These are phyloP conservation scores for Flaveria ramosissima DNA, from an alignment of 129 eudicot genomes.

Conservation along the genomic window DNA sequence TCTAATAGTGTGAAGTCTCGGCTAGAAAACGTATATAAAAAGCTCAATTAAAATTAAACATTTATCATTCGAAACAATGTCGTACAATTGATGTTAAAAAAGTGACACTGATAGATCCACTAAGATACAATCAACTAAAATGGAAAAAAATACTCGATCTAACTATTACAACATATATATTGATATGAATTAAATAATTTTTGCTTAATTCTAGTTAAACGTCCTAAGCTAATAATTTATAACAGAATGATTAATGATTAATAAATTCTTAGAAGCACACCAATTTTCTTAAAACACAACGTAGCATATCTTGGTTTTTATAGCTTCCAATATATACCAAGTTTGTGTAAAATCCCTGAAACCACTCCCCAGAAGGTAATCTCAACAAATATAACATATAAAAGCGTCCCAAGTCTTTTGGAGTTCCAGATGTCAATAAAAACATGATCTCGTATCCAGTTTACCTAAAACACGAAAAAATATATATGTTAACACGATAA, in stretches of 20 bases:
- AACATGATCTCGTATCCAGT: slow-evolving; percentile 71
- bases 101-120: too few species aligned
- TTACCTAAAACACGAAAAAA: slow-evolving; percentile 46
- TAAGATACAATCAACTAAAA: too few species aligned
- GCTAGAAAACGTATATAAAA: too few species aligned
- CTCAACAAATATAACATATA: slow-evolving; percentile 80
- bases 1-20: too few species aligned
- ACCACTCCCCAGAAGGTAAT: slow-evolving; percentile 75
- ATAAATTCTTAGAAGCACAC: slow-evolving; percentile 1
- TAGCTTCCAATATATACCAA: slow-evolving; percentile 83
- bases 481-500: not conserved
- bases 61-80: too few species aligned
- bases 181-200: not conserved
- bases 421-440: slow-evolving; percentile 70
- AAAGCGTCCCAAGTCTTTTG: slow-evolving; percentile 62
- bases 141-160: too few species aligned
- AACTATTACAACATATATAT: not conserved
- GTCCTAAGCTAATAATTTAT: not conserved
- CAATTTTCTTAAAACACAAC: not conserved
- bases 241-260: not conserved
- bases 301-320: slow-evolving; percentile 25
- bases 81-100: too few species aligned
- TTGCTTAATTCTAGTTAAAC: not conserved
- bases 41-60: too few species aligned
- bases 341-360: slow-evolving; percentile 69